phyloP scores from a whole-genome alignment of 176 grass and related monocot genomes.

The Aegilops bicornis region DNA sequence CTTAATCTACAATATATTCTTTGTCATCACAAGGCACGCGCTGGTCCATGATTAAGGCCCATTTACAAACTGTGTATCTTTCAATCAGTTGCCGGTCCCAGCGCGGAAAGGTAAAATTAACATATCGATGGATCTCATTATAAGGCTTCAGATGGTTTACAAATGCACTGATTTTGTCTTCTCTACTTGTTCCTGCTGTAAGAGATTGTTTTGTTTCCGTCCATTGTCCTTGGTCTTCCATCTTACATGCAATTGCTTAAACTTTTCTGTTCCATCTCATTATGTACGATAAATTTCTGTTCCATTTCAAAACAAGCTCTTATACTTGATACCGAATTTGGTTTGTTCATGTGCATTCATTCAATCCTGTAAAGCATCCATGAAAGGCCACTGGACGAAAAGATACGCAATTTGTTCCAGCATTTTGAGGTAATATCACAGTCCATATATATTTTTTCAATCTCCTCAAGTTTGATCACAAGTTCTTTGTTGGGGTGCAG shows the following conservation, averaged over 20 bases:
- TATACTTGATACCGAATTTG: neutral
- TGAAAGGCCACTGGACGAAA: neutral
- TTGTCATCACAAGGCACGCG: constrained; percentile 23
- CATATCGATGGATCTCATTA: neutral
- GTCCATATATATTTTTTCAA: neutral
- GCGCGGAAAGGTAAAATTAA: constrained; percentile 15
- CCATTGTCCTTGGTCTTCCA: neutral
- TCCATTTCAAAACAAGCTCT: neutral
- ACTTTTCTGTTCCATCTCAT: neutral
- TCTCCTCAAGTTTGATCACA: neutral
- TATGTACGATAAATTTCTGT: neutral
- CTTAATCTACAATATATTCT: constrained; percentile 13
- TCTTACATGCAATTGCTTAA: neutral
- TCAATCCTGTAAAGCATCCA: neutral
- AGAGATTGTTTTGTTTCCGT: neutral
- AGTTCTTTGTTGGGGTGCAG: constrained; percentile 10
- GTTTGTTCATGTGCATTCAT: constrained; percentile 10
- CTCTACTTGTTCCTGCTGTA: neutral
- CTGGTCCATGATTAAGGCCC: constrained; percentile 15
- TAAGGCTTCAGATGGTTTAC: constrained; percentile 14
- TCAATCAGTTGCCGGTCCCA: constrained; percentile 11
- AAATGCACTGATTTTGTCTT: neutral
- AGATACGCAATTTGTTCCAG: neutral
- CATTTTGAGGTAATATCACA: neutral
- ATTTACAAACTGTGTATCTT: constrained; percentile 6